Conservation (phyloP, 2,329 filamentous ascomycete genomes). For the Sarocladiaceae sp. region DNA sequence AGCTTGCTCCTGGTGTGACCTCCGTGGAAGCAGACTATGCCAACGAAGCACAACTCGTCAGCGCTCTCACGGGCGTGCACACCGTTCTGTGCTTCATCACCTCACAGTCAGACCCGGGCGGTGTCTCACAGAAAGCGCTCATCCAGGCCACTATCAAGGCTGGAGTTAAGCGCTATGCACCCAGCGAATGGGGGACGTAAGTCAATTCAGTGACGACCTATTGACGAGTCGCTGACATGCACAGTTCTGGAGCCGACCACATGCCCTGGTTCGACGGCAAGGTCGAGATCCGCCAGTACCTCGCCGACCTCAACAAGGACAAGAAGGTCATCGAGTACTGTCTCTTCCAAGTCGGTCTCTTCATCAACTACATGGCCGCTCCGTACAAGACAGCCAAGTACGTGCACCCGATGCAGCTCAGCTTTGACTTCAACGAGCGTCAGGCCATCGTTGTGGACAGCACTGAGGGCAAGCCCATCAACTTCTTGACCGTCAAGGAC, state of each 20-base stretch:
- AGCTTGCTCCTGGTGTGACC: conserved; percentile 20
- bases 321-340: conserved; percentile 48
- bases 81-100: conserved; percentile 47
- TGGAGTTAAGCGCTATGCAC: conserved; percentile 54
- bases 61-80: conserved; percentile 38
- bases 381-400: conserved; percentile 40
- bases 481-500: conserved; percentile 37
- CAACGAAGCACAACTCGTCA: conserved; percentile 22
- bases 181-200: conserved; percentile 50
- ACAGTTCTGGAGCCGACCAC: conserved; percentile 16
- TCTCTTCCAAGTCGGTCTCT: conserved; percentile 48
- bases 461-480: conserved; percentile 33
- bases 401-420: conserved; percentile 27
- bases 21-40: conserved; percentile 41
- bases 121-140: conserved; percentile 32
- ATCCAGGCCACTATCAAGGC: conserved; percentile 52
- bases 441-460: conserved; percentile 37
- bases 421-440: conserved; percentile 32
- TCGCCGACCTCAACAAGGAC: conserved; percentile 43
- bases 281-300: conserved; percentile 38
- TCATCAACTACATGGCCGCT: conserved; percentile 47
- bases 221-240: too few relatives aligned
- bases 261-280: conserved; percentile 45
- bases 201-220: conserved; percentile 8
- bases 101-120: conserved; percentile 22